Base-by-base conservation (phyloP, 495 filamentous ascomycete genomes). In the Xylaria longipes region DNA sequence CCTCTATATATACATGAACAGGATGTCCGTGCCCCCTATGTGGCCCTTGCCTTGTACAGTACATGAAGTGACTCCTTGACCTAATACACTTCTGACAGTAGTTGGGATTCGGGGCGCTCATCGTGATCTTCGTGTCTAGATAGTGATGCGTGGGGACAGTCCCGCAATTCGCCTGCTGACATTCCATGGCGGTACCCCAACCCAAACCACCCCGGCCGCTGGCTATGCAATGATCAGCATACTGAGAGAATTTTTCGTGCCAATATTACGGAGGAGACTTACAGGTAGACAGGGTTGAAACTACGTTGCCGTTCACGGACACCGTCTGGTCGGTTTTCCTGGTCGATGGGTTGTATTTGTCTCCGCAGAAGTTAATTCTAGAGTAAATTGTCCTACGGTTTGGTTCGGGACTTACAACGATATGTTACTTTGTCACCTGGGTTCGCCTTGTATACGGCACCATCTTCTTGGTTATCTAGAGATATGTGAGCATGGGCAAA, bases 101-200 rank as follows among this genome's bases (percentile, higher is more conserved):
- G 68, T 79, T 75, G 9, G 80, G 77, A 41, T 84, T 78, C 15
- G 79, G 75, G 31, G 69, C 65, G 68, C 78, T 75, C 71, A 81
- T 76, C 35, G 76, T 79, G 35, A 82, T 76, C 71, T 75, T 78
- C 39, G 82, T 82, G 71, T 82, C 75, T 50, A 74, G 74, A 77
- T 82, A 82, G 46, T 61, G 43, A 70, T 82, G 79, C 22, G 76
- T 74, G 2, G 77, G 71, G 33, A 76, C 75, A n/a, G 70, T 78
- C 62, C 77, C 77, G 46, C 80, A 64, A 48, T 74, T 77, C 5
- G 80, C 71, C 45, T 77, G 74, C 72, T 82, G 80, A 71, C 80
- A 82, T 45, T 83, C 82, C 39, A 82, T 79, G 39, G 82, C 82
- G 14, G 80, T 83, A 25, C 81, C 81, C 78, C 79, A 83, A 58